Conservation (phyloP, 805 yeast species). For the Candida suzukii region DNA sequence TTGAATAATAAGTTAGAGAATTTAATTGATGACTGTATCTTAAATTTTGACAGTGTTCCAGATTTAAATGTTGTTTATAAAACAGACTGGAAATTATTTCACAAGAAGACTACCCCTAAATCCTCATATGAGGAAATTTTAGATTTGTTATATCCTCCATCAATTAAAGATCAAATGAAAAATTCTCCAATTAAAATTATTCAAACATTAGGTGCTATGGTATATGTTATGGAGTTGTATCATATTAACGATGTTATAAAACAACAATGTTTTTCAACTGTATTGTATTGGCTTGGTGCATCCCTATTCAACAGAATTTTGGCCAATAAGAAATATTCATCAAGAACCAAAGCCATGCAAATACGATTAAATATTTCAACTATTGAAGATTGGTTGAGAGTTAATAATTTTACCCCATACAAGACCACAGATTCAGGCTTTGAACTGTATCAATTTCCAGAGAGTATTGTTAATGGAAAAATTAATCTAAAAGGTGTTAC, state of each 20-base stretch:
- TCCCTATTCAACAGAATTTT: slow-evolving; percentile 68
- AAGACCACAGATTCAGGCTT: slow-evolving; percentile 19
- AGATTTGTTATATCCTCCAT: slow-evolving; percentile 77
- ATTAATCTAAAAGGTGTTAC: slow-evolving; percentile 13
- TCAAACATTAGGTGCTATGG: slow-evolving; percentile 82
- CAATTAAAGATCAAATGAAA: slow-evolving; percentile 67
- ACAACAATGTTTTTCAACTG: slow-evolving; percentile 70
- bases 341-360: slow-evolving; percentile 84
- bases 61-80: slow-evolving; percentile 76
- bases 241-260: slow-evolving; percentile 72
- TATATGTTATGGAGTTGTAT: slow-evolving; percentile 78
- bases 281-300: slow-evolving; percentile 71
- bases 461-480: slow-evolving; percentile 18
- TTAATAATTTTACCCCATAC: slow-evolving; percentile 47
- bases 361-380: slow-evolving; percentile 79
- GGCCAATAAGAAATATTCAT: slow-evolving; percentile 58
- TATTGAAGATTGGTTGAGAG: slow-evolving; percentile 89
- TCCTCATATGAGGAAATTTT: slow-evolving; percentile 68
- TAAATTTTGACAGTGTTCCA: slow-evolving; percentile 76
- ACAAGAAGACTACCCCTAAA: slow-evolving; percentile 32
- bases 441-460: slow-evolving; percentile 25
- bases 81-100: slow-evolving; percentile 53
- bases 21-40: slow-evolving; percentile 56
- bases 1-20: slow-evolving; percentile 53
- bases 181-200: slow-evolving; percentile 86